Percentiles rank a stretch among this genome's conserved stretches.
Evolutionary conservation across 176 grass and related monocot genomes (phyloP).

Genomic region (Avena eriantha): DNA sequence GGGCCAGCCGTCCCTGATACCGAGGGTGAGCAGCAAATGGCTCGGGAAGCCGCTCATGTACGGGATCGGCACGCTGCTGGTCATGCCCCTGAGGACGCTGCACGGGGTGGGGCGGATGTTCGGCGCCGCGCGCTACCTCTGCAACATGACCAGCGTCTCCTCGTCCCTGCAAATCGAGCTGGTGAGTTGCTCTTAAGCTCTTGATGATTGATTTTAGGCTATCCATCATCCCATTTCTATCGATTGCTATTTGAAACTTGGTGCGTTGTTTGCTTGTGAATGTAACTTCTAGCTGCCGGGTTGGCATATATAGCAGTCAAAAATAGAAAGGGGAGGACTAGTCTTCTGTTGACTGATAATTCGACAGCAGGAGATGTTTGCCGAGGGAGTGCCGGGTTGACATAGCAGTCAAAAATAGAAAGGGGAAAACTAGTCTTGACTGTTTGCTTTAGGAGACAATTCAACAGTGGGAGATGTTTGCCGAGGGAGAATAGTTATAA

Average conservation of each 20-base stretch:
- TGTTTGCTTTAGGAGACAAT: conserved; percentile 3
- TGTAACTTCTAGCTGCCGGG: neutral
- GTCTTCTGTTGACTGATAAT: neutral
- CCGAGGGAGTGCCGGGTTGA: neutral
- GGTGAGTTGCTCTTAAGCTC: conserved; percentile 50
- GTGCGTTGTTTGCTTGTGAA: neutral
- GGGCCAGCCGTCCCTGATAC: conserved; percentile 64
- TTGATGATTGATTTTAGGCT: neutral
- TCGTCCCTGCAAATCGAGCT: conserved; percentile 92
- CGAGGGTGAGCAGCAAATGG: conserved; percentile 79
- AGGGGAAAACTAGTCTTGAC: neutral
- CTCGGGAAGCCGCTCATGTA: conserved; percentile 79
- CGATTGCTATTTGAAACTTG: neutral
- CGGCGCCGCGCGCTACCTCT: conserved; percentile 63
- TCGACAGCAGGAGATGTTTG: neutral
- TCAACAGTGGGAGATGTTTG: neutral
- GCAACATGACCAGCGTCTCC: conserved; percentile 76
- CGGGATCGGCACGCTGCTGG: conserved; percentile 65
- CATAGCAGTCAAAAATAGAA: too few relatives aligned
- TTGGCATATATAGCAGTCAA: neutral
- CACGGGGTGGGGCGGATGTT: conserved; percentile 76
- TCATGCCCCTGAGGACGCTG: conserved; percentile 84
- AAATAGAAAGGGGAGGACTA: neutral
- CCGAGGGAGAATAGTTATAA: neutral
- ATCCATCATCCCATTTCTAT: neutral